Evolutionary conservation across 208 protist genomes (phyloP), one percentile per base, ranked within the genome.

Genomic region (Naegleria lovaniensis): DNA sequence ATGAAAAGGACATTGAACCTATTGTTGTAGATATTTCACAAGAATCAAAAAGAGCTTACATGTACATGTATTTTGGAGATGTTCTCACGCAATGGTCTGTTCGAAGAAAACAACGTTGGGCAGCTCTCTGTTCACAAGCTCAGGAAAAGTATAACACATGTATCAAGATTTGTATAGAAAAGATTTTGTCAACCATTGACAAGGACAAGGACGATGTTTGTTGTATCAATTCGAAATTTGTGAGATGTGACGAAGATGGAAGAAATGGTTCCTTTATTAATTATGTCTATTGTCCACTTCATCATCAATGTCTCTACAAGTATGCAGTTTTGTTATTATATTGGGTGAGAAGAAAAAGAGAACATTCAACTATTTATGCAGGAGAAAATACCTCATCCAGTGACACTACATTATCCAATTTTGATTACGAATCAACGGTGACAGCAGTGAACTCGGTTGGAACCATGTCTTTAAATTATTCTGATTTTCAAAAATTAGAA

Each of bases 41-140:
- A 29, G 67, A 79, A 79, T 79, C 16, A 36, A 79, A 79, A 33
- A 79, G 29, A 79, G 67, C 67, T 13, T 79, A 36, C 16, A 79
- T 79, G 67, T 36, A 79, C n/a, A 36, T 79, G 16, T 79, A 79
- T 79, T 79, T 79, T 79, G 67, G 67, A 33, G 67, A 79, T 79
- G 29, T 79, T 79, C 29, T 79, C 16, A 79, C 67, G 6, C 16
- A 79, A 1, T 79, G 67, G 67, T 36, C 25, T 29, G 67, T 36
- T 36, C 19, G 67, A 79, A 29, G 67, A 79, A 79, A 79, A 79
- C 67, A 79, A 33, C 19, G 67, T 36, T 79, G 67, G 67, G 67
- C 67, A 36, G 67, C 67, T 13, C 25, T 79, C 6, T 79, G 67
- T 79, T 79, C 67, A 25, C 13, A 33, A 36, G 67, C 67, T 36